phyloP scores from a whole-genome alignment of 345 rosid genomes.

The Citrus sp. region DNA sequence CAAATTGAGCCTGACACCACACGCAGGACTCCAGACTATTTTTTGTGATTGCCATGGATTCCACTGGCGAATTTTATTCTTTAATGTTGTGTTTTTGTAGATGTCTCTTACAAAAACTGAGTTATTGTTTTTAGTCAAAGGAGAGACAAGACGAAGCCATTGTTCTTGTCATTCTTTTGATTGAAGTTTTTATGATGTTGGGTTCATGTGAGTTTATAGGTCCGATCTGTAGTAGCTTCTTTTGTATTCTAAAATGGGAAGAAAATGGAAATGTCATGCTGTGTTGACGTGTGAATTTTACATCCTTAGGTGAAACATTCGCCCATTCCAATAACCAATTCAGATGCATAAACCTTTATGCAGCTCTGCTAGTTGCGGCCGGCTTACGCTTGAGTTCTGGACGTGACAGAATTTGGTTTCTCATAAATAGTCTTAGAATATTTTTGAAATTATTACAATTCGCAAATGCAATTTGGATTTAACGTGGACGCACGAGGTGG shows the following conservation, averaged over 20 bases:
- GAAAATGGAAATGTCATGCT: constrained; percentile 30
- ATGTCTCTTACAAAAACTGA: constrained; percentile 29
- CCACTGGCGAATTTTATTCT: constrained; percentile 14
- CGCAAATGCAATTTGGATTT: no score
- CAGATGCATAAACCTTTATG: no score
- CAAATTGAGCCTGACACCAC: constrained; percentile 78
- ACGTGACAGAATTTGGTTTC: no score
- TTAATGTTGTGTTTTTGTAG: constrained; percentile 41
- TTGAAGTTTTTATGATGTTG: constrained; percentile 13
- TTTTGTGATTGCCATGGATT: constrained; percentile 45
- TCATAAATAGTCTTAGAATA: no score
- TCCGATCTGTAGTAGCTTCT: constrained; percentile 18
- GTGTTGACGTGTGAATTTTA: constrained; percentile 10
- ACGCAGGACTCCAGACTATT: constrained; percentile 82
- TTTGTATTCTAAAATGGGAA: constrained; percentile 28
- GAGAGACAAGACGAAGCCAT: constrained; percentile 22
- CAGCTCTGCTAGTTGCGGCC: no score
- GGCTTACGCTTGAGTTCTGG: no score
- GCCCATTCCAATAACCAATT: not conserved
- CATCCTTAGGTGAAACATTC: not conserved
- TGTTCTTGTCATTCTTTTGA: constrained; percentile 32
- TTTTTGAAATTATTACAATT: no score
- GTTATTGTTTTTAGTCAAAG: constrained; percentile 23
- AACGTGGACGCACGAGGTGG: no score
- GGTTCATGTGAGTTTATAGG: constrained; percentile 32